phyloP scores from a whole-genome alignment of 2,329 filamentous ascomycete species.

The Microcyclosporella mali region DNA sequence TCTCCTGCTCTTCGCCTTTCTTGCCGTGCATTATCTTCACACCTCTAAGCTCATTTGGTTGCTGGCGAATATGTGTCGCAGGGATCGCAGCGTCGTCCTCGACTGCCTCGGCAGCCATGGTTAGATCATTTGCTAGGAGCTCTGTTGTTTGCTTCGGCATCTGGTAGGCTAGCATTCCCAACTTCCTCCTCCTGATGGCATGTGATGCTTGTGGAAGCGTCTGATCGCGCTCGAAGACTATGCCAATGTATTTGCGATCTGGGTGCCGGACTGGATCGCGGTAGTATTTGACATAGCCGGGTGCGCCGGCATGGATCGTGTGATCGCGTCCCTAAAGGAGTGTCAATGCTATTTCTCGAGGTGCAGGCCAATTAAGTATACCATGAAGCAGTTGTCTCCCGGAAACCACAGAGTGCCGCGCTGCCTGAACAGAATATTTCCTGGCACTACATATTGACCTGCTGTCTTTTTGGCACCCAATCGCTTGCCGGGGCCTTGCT shows the following conservation, averaged over 20 bases:
- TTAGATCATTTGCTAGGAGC: constrained; percentile 12
- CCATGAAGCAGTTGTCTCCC: constrained; percentile 87
- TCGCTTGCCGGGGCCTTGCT: constrained; percentile 72
- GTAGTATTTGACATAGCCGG: constrained; percentile 96
- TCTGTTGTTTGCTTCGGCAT: constrained; percentile 21
- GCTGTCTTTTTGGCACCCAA: constrained; percentile 89
- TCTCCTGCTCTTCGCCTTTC: constrained; percentile 32
- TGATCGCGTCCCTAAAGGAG: constrained; percentile 68
- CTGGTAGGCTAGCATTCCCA: constrained; percentile 62
- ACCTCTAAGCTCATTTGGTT: constrained; percentile 18
- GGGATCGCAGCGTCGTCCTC: constrained; percentile 13
- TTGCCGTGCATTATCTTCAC: constrained; percentile 22
- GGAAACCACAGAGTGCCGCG: constrained; percentile 91
- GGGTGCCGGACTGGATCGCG: constrained; percentile 76
- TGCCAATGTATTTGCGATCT: constrained; percentile 87
- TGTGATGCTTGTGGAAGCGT: constrained; percentile 70
- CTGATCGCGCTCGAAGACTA: constrained; percentile 77
- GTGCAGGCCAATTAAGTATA: constrained; percentile 6
- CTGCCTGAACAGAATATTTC: constrained; percentile 97
- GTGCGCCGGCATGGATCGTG: constrained; percentile 79
- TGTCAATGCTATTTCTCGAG: background rate
- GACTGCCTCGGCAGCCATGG: constrained; percentile 7
- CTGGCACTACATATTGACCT: constrained; percentile 88
- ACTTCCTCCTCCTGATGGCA: constrained; percentile 64
- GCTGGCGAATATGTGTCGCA: constrained; percentile 16